Percentiles rank a stretch among this genome's conserved stretches.
phyloP scores from a whole-genome alignment of 371 early-diverging fungal species.

The Mucor irregularis region DNA sequence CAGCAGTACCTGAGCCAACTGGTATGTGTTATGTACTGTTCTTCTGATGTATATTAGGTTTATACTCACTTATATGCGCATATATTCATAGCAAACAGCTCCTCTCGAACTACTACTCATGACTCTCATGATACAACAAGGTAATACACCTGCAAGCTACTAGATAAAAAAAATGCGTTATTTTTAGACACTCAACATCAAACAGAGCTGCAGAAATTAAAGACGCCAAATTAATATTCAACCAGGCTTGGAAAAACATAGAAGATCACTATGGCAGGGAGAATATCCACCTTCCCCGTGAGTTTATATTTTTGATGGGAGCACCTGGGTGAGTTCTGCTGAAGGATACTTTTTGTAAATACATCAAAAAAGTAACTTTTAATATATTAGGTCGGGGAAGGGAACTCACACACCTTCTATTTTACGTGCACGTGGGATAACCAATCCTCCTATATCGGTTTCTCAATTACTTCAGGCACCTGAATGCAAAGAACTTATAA shows the following conservation, averaged over 20 bases:
- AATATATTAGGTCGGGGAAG: conserved; percentile 54
- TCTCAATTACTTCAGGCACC: conserved; percentile 63
- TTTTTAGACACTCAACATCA: not conserved
- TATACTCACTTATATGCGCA: not conserved
- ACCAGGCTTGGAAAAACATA: conserved; percentile 70
- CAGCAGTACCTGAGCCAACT: conserved; percentile 23
- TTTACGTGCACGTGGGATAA: conserved; percentile 61
- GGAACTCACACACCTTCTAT: conserved; percentile 72
- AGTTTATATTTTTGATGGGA: conserved; percentile 74
- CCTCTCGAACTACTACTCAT: conserved; percentile 6
- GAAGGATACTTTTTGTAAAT: not conserved
- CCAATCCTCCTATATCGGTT: conserved; percentile 67
- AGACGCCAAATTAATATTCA: conserved; percentile 68
- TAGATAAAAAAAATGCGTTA: not conserved
- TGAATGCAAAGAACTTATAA: conserved; percentile 65
- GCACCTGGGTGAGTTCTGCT: conserved; percentile 56
- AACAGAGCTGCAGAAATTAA: conserved; percentile 58
- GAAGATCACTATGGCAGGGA: conserved; percentile 62
- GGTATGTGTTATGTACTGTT: conserved; percentile 3
- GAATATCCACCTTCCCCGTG: conserved; percentile 63
- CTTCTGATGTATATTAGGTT: not conserved
- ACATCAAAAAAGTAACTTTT: not conserved
- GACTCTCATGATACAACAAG: conserved; percentile 19
- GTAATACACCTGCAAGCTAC: conserved; percentile 4
- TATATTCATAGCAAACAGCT: conserved; percentile 9